A percentile compares a stretch with the other conserved stretches of the same genome.
These are phyloP conservation scores for Ceratobasidium sp. DNA, from an alignment of 1,284 basidiomycete genomes.

Conservation along the genomic window DNA sequence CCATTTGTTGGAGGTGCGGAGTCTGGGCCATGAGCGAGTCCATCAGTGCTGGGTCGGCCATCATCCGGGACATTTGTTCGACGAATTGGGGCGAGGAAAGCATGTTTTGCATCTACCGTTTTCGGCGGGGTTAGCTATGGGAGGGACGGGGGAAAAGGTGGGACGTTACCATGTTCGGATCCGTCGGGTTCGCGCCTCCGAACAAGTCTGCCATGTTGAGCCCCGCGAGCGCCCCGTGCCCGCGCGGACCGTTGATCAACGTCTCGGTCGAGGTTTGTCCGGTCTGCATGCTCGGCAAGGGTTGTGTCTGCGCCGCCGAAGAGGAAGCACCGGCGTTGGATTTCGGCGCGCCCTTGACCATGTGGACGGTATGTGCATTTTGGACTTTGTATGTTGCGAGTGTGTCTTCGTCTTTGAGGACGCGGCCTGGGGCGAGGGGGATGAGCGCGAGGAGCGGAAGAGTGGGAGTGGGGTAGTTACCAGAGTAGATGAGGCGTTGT, in stretches of 20 bases:
- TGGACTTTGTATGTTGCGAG: slow-evolving; percentile 90
- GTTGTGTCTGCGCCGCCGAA: slow-evolving; percentile 56
- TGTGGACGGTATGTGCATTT: slow-evolving; percentile 84
- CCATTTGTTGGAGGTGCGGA: slow-evolving; percentile 82
- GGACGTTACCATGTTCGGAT: slow-evolving; percentile 85
- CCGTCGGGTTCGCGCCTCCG: slow-evolving; percentile 82
- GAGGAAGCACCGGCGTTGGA: slow-evolving; percentile 55
- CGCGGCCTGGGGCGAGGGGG: slow-evolving; percentile 53
- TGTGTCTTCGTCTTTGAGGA: slow-evolving; percentile 79
- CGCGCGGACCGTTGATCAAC: slow-evolving; percentile 74
- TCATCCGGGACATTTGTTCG: slow-evolving; percentile 77
- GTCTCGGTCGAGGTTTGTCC: slow-evolving; percentile 85
- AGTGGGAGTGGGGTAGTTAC: slow-evolving; percentile 58
- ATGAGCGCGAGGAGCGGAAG: slow-evolving; percentile 25
- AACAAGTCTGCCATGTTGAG: slow-evolving; percentile 77
- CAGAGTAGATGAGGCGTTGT: slow-evolving; percentile 89
- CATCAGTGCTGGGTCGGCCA: slow-evolving; percentile 82
- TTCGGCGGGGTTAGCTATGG: not conserved
- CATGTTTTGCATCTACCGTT: slow-evolving; percentile 78
- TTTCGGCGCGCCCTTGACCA: slow-evolving; percentile 88
- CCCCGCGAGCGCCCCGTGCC: slow-evolving; percentile 77
- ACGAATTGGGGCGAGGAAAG: slow-evolving; percentile 84
- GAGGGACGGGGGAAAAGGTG: not conserved
- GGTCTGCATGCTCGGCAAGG: slow-evolving; percentile 80
- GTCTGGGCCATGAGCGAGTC: slow-evolving; percentile 85